These are phyloP conservation scores for Diutina ranongensis DNA, from an alignment of 1,139 yeast species.

Conservation along the genomic window DNA sequence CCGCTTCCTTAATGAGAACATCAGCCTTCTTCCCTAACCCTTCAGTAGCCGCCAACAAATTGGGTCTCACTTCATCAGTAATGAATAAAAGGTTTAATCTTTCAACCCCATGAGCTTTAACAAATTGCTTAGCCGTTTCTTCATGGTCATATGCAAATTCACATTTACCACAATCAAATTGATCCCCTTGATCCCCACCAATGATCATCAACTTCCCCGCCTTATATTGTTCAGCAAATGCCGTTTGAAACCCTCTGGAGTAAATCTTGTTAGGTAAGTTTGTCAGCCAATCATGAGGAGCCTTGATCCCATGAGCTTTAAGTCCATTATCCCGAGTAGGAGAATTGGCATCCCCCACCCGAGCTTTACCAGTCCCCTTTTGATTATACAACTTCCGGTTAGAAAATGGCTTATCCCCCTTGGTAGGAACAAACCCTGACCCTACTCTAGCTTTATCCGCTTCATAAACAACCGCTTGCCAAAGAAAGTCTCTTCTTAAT, in stretches of 20 bases:
- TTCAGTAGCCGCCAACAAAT: conserved; percentile 42
- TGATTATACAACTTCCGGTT: conserved; percentile 77
- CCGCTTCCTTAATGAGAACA: conserved; percentile 63
- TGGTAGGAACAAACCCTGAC: conserved; percentile 72
- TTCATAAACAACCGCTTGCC: conserved; percentile 92
- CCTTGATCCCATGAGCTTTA: conserved; percentile 79
- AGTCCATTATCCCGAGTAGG: conserved; percentile 89
- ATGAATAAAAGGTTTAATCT: conserved; percentile 58
- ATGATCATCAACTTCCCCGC: conserved; percentile 60
- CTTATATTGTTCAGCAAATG: conserved; percentile 71
- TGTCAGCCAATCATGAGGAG: conserved; percentile 85
- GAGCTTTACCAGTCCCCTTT: conserved; percentile 91
- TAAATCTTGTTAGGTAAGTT: conserved; percentile 70
- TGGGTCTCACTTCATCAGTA: conserved; percentile 39
- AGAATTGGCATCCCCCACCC: conserved; percentile 93
- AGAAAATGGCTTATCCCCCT: conserved; percentile 80
- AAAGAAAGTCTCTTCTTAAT: conserved; percentile 77
- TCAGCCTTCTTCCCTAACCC: conserved; percentile 40
- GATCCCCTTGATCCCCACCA: conserved; percentile 30
- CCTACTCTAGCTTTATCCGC: conserved; percentile 87
- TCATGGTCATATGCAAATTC: conserved; percentile 39
- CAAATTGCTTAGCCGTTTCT: conserved; percentile 46
- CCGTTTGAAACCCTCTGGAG: conserved; percentile 64
- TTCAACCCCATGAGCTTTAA: conserved; percentile 42
- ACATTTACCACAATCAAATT: conserved; percentile 15